A percentile compares a stretch with the other conserved stretches of the same genome.
phyloP scores from a whole-genome alignment of 768 basidiomycete genomes.

The Pisolithus albus region DNA sequence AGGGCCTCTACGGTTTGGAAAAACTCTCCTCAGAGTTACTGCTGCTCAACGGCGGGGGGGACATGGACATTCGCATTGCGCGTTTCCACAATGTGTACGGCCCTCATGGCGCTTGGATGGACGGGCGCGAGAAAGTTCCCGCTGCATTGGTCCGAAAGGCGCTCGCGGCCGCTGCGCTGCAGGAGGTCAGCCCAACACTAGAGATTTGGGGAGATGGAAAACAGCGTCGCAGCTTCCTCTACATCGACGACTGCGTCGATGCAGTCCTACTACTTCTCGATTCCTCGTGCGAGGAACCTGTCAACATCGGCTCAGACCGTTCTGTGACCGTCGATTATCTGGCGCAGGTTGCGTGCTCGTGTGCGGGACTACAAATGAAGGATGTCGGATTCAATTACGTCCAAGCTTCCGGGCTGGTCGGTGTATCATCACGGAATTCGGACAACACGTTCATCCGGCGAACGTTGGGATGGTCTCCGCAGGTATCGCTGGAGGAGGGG shows the following conservation, averaged over 20 bases:
- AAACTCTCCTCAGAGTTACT: slow-evolving; percentile 47
- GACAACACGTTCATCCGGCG: slow-evolving; percentile 35
- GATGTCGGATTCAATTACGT: slow-evolving; percentile 25
- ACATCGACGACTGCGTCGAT: slow-evolving; percentile 49
- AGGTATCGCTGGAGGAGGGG: slow-evolving; percentile 36
- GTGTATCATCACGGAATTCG: slow-evolving; percentile 47
- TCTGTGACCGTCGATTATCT: slow-evolving; percentile 38
- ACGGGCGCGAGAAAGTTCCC: slow-evolving; percentile 53
- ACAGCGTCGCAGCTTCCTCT: slow-evolving; percentile 51
- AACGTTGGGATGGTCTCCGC: slow-evolving; percentile 39
- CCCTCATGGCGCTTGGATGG: slow-evolving; percentile 45
- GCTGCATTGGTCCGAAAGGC: slow-evolving; percentile 54
- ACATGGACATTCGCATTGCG: slow-evolving; percentile 39
- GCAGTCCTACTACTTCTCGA: slow-evolving; percentile 39
- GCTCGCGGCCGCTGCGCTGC: slow-evolving; percentile 16
- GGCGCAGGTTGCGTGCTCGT: slow-evolving; percentile 33
- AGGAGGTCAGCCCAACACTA: slow-evolving; percentile 17
- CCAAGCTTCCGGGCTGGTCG: slow-evolving; percentile 29
- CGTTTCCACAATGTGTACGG: slow-evolving; percentile 58
- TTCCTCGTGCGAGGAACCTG: slow-evolving; percentile 28
- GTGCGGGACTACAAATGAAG: slow-evolving; percentile 23
- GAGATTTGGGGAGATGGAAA: slow-evolving; percentile 55
- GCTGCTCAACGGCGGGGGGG: slow-evolving; percentile 25
- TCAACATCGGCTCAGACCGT: slow-evolving; percentile 49
- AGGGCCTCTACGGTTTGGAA: slow-evolving; percentile 55